Evolutionary conservation across 2,329 filamentous ascomycete genomes (phyloP), one percentile per base, ranked within the genome.

Genomic region (Mycosphaerella arachidis): DNA sequence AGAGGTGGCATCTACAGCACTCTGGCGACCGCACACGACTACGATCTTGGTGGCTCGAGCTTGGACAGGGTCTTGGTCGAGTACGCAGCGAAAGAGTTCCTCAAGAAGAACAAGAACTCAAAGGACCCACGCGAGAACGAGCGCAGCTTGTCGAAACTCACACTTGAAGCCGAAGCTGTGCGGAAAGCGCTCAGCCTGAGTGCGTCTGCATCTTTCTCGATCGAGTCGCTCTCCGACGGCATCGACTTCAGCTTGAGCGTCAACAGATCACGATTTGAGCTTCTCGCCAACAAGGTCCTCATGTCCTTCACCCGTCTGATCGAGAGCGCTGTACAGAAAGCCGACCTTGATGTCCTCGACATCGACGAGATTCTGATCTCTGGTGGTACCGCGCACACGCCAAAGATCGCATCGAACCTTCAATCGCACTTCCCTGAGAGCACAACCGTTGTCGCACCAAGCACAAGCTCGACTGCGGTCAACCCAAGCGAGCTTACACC

Each of bases 1-100:
- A 86, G 93, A 75, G 92, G 92, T 64, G 94, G 94, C 73, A 93
- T 97, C 81, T 97, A 97, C 83, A 97, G 91, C 62, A 87, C 97
- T 70, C 83, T 99, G 60, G 92, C 94, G 20, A 96, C 93, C 12
- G 86, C 89, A 31, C 94, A 97, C 80, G 94, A 99, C 81, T 97
- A 96, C 78, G 92, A 97, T 73, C 90, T 93, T 68, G 87, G 90
- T 58, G 94, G 94, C 72, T 83, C 86, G 37, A 87, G 92, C 67
- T 83, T 99, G 59, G 94, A 99, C 80, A 85, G 94, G 75, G 89
- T 93, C 53, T 83, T 99, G 60, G 90, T 96, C 74, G 93, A 99
- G 75, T 88, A 97, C 82, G 97, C 97, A 70, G 90, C 93, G 69
- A 99, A 99, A 83, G 94, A 99, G 78, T 99, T 99, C 79, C 84